These are phyloP conservation scores for Lipomyces japonicus DNA, from an alignment of 805 yeast species.

Conservation along the genomic window DNA sequence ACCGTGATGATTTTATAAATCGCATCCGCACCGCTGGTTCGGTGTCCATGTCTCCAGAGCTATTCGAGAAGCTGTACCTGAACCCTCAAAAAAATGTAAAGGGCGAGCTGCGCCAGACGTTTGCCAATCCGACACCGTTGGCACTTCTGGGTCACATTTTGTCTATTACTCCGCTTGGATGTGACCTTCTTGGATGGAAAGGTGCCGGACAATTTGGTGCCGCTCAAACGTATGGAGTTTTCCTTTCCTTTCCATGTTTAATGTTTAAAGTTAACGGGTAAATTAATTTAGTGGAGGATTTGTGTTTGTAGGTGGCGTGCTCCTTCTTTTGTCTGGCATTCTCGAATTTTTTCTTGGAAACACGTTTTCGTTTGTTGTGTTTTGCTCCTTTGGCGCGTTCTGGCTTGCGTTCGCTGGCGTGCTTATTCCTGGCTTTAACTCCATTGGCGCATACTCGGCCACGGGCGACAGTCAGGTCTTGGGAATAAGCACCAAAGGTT, in stretches of 20 bases:
- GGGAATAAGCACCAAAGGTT: constrained; percentile 18
- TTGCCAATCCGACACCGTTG: constrained; percentile 29
- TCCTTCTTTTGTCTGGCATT: constrained; percentile 3
- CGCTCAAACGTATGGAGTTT: constrained; percentile 6
- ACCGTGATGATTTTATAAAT: constrained; percentile 25
- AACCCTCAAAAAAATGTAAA: constrained; percentile 22
- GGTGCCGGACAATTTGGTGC: constrained; percentile 16
- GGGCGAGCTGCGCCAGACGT: constrained; percentile 26
- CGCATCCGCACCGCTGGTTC: constrained; percentile 28
- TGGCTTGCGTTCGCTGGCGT: constrained; percentile 13
- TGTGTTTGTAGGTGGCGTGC: constrained; percentile 2
- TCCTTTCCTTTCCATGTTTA: neutral
- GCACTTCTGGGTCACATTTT: constrained; percentile 3
- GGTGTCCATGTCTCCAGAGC: constrained; percentile 27
- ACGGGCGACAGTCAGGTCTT: constrained; percentile 16
- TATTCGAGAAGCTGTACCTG: constrained; percentile 28
- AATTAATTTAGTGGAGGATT: neutral
- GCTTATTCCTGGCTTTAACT: constrained; percentile 11
- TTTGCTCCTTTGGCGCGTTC: constrained; percentile 7
- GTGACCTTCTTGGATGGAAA: constrained; percentile 5
- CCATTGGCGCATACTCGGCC: constrained; percentile 10
- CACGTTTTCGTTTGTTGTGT: constrained; percentile 12
- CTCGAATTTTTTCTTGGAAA: constrained; percentile 15
- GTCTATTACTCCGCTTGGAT: neutral
- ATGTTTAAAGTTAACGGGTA: neutral